Evolutionary conservation across 768 basidiomycete species (phyloP).

Genomic region (Krasilnikovozyma curviuscula): DNA sequence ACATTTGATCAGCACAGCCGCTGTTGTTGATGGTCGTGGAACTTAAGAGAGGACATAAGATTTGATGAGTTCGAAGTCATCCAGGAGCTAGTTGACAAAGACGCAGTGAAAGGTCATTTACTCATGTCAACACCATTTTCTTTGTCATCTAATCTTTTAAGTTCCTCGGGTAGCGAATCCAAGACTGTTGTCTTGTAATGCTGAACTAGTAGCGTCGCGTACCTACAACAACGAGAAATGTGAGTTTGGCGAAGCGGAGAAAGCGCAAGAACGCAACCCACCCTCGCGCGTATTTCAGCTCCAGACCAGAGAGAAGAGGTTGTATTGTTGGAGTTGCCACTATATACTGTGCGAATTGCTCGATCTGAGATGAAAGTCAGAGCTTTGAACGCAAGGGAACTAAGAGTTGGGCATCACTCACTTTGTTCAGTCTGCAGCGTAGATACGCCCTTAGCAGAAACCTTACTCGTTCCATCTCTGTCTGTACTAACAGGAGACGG

Average conservation of each 20-base stretch:
- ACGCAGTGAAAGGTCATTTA: constrained; percentile 13
- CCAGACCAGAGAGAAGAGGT: constrained; percentile 58
- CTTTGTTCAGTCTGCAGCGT: constrained; percentile 69
- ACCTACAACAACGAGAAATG: not conserved
- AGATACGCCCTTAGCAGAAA: constrained; percentile 80
- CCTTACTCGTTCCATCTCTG: constrained; percentile 83
- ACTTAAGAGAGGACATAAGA: constrained; percentile 33
- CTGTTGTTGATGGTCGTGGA: constrained; percentile 50
- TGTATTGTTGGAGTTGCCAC: constrained; percentile 50
- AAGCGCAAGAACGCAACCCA: constrained; percentile 21
- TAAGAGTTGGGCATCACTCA: constrained; percentile 21
- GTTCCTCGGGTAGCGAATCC: constrained; percentile 56
- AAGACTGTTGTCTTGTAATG: constrained; percentile 66
- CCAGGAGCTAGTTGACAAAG: not conserved
- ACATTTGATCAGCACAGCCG: constrained; percentile 66
- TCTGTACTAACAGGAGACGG: constrained; percentile 78
- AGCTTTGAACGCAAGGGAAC: not conserved
- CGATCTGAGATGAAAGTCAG: constrained; percentile 39
- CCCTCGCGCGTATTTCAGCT: constrained; percentile 60
- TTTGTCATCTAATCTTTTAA: constrained; percentile 61
- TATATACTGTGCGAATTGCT: constrained; percentile 67
- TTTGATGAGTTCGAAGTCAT: not conserved
- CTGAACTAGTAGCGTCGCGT: not conserved
- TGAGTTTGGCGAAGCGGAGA: not conserved
- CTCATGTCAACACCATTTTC: constrained; percentile 46